phyloP scores from a whole-genome alignment of 176 grass and related monocot species.

The Luzula sylvatica region DNA sequence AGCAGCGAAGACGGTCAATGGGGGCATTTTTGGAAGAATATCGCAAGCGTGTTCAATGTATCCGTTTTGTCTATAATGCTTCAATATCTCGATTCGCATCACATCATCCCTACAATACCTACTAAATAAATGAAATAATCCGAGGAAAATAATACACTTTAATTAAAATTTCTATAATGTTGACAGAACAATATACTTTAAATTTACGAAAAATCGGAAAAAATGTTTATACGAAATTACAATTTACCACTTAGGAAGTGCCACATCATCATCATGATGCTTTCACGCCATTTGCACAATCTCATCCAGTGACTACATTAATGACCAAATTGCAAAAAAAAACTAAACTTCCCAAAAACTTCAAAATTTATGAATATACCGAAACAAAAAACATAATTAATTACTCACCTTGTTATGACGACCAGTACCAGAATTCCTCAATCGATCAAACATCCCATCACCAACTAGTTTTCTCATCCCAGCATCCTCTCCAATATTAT shows the following conservation, averaged over 20 bases:
- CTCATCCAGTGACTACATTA: slow-evolving; percentile 67
- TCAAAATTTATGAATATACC: neutral
- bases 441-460: slow-evolving; percentile 49
- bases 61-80: no score
- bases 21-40: no score
- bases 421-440: slow-evolving; percentile 55
- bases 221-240: no score
- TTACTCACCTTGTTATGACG: slow-evolving; percentile 72
- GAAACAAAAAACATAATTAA: slow-evolving; percentile 3
- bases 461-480: slow-evolving; percentile 50
- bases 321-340: slow-evolving; percentile 19
- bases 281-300: slow-evolving; percentile 74
- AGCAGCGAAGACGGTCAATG: no score
- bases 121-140: no score
- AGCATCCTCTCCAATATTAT: slow-evolving; percentile 20
- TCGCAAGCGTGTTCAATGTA: no score
- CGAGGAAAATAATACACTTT: no score
- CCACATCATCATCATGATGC: slow-evolving; percentile 85
- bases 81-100: no score
- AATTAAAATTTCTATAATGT: no score
- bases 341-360: neutral
- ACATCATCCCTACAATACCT: no score
- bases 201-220: no score
- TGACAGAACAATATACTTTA: no score
- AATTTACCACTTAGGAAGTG: slow-evolving; percentile 88